Conservation (phyloP, 805 yeast genomes). For the Candida arabinofermentans region DNA sequence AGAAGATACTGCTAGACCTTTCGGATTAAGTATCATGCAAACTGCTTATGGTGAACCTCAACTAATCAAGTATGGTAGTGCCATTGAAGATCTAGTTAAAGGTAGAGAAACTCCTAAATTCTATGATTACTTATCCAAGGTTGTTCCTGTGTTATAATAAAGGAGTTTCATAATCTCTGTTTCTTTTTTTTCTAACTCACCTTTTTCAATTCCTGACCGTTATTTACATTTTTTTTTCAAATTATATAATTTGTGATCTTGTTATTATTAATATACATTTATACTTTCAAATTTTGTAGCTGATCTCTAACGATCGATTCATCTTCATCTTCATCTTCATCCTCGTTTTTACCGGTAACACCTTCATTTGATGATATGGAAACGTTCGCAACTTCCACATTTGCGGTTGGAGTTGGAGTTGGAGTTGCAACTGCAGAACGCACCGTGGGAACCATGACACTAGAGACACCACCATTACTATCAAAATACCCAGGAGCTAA, state of each 20-base stretch:
- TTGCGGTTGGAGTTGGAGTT: too few relatives aligned
- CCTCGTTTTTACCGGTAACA: neutral
- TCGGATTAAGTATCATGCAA: slow-evolving; percentile 28
- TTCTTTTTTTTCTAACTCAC: neutral
- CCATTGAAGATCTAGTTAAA: slow-evolving; percentile 24
- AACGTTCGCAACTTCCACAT: neutral
- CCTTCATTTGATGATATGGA: neutral
- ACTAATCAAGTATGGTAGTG: slow-evolving; percentile 28
- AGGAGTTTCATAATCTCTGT: neutral
- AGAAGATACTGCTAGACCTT: slow-evolving; percentile 23
- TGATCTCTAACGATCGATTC: neutral
- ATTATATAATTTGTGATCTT: too few relatives aligned
- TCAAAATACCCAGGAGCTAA: slow-evolving; percentile 28
- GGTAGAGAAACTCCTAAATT: slow-evolving; percentile 21
- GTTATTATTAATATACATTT: too few relatives aligned
- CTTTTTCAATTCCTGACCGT: neutral
- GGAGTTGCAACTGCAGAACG: too few relatives aligned
- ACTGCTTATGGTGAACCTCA: slow-evolving; percentile 27
- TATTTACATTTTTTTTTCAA: too few relatives aligned
- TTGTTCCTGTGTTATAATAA: slow-evolving; percentile 18
- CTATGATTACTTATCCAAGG: slow-evolving; percentile 23
- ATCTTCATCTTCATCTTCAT: neutral
- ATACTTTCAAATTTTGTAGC: too few relatives aligned
- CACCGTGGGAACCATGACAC: slow-evolving; percentile 25
- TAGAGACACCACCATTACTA: slow-evolving; percentile 17